Evolutionary conservation across 2,329 filamentous ascomycete species (phyloP), one percentile per base, ranked within the genome.

Genomic region (Calonectria hawksworthii): DNA sequence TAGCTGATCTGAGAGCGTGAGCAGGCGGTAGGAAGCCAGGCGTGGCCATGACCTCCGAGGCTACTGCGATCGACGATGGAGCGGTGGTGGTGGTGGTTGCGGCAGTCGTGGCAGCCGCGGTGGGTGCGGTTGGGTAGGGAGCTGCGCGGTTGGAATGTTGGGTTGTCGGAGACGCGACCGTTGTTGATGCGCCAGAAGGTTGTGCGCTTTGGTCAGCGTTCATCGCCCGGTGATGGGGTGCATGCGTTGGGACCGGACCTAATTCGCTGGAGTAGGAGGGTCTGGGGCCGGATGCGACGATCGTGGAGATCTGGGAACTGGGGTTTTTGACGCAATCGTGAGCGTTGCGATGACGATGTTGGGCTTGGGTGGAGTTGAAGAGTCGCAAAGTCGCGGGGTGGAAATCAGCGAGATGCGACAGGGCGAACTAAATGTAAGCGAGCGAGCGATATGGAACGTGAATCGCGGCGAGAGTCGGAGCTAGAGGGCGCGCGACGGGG

Each of bases 11-110:
- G 74, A 87, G 87, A 38, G 85, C 78, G 74, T 85, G 86, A 72
- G 85, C 80, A 71, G 85, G 82, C 68, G 85, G 82, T 68, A 87
- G 80, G 78, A 87, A 90, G 74, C 85, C 83, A 52, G 87, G 82
- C 70, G 86, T 83, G 75, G 88, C 84, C 89, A 90, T 90, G 76
- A 83, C 80, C 65, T 72, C 74, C 36, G 72, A 64, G 23, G 73
- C 61, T 32, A 72, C 65, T 41, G 59, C 38, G 52, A 50, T 47
- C 47, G 66, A 66, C 41, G 23, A 34, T 9, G 77, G 38, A 34
- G 61, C 69, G 41, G 41, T 47, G 41, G 41, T 23, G 21, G 59
- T n/a, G 54, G 75, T 23, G 64, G 28, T 52, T 26, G 71, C 50
- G 52, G 70, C 64, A 34, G 73, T 63, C 36, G 41, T 68, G 36